Conservation (phyloP, 352 stramenopile species). For the Globisporangium orthogonon region DNA sequence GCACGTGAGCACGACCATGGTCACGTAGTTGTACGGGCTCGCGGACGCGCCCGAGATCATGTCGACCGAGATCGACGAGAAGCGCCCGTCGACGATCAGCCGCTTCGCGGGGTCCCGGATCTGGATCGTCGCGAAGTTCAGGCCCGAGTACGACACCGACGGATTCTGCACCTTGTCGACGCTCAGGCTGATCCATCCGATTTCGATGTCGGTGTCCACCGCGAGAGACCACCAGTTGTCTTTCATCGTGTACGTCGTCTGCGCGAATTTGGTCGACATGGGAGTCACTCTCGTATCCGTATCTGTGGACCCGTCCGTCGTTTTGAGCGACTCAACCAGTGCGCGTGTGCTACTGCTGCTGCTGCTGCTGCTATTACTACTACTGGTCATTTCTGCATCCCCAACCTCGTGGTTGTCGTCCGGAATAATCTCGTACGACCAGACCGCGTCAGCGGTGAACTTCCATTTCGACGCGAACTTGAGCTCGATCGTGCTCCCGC, state of each 20-base stretch:
- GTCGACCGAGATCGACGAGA: constrained; percentile 75
- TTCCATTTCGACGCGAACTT: constrained; percentile 58
- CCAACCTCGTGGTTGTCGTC: constrained; percentile 5
- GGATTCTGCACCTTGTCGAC: constrained; percentile 76
- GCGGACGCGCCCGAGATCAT: constrained; percentile 45
- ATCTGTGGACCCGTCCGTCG: not conserved
- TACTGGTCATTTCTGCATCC: not conserved
- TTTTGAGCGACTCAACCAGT: not conserved
- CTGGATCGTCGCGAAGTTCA: constrained; percentile 55
- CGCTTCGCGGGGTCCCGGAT: constrained; percentile 45
- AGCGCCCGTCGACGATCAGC: constrained; percentile 47
- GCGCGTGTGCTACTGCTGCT: not conserved
- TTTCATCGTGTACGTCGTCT: constrained; percentile 3
- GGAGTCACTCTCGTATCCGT: not conserved
- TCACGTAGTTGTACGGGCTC: constrained; percentile 87
- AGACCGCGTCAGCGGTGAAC: constrained; percentile 41
- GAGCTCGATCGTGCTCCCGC: constrained; percentile 41
- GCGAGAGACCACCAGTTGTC: constrained; percentile 41
- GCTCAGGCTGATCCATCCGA: constrained; percentile 60
- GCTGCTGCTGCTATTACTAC: not conserved
- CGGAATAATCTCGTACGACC: constrained; percentile 40
- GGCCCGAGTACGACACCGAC: constrained; percentile 53
- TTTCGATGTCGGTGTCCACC: constrained; percentile 43
- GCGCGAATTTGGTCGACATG: constrained; percentile 3
- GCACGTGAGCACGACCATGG: constrained; percentile 78